A percentile compares a stretch with the other conserved stretches of the same genome.
These are phyloP conservation scores for Apiotrichum siamense DNA, from an alignment of 1,284 basidiomycete genomes.

Conservation along the genomic window DNA sequence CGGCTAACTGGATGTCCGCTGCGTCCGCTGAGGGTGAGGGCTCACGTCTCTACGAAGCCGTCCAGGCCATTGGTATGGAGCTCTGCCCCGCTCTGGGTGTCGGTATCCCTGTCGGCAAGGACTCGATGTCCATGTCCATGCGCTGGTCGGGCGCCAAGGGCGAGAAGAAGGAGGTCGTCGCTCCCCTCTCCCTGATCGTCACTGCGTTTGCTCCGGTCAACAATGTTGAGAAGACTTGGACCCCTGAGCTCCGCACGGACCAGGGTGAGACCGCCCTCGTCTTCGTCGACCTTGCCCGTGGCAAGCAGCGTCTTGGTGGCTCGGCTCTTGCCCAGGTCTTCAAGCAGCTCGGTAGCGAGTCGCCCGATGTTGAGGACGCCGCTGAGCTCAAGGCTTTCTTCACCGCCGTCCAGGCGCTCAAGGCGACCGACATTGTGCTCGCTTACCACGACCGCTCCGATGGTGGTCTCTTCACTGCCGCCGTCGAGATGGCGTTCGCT, in stretches of 20 bases:
- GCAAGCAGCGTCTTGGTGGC: constrained; percentile 83
- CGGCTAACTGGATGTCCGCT: constrained; percentile 99
- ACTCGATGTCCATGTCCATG: constrained; percentile 99
- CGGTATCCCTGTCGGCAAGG: constrained; percentile 95
- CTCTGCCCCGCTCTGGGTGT: constrained; percentile 91
- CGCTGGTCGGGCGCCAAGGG: constrained; percentile 65
- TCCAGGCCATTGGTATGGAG: constrained; percentile 85
- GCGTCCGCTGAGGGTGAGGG: constrained; percentile 88
- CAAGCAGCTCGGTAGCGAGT: constrained; percentile 70
- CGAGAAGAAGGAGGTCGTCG: constrained; percentile 71
- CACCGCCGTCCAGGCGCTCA: constrained; percentile 63
- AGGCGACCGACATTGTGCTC: constrained; percentile 61
- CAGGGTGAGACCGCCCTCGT: constrained; percentile 61
- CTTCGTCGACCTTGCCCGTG: constrained; percentile 81
- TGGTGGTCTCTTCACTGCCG: constrained; percentile 84
- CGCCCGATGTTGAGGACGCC: constrained; percentile 83
- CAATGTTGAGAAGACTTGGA: constrained; percentile 80
- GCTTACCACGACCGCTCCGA: constrained; percentile 99
- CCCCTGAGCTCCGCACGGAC: constrained; percentile 73
- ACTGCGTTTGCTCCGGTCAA: constrained; percentile 90
- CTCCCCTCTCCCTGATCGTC: constrained; percentile 86
- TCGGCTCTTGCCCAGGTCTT: constrained; percentile 93
- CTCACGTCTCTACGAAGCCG: constrained; percentile 83
- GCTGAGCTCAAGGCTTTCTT: constrained; percentile 75
- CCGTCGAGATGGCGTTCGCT: constrained; percentile 96